Conservation (phyloP, 2,329 filamentous ascomycete species). For the Cryphonectria naterciae region DNA sequence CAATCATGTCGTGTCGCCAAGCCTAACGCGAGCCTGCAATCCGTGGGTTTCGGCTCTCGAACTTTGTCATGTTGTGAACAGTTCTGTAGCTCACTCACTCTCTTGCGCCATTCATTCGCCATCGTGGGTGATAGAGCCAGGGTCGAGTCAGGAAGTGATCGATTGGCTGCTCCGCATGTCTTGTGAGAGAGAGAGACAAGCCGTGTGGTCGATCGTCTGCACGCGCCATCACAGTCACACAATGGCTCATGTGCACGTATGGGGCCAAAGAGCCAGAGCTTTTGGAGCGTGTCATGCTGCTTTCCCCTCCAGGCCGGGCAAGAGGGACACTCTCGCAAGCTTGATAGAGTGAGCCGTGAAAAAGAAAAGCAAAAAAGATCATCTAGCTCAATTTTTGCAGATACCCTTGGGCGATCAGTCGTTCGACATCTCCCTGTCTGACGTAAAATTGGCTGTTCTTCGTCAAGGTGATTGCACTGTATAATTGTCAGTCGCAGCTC, state of each 20-base stretch:
- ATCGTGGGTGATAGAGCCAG: background rate
- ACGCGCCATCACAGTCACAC: background rate
- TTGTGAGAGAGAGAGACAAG: background rate
- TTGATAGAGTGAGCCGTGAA: too few relatives aligned
- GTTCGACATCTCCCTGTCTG: slow-evolving; percentile 91
- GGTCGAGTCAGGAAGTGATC: slow-evolving; percentile 1
- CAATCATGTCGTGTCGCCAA: background rate
- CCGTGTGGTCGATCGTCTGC: background rate
- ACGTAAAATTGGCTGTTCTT: slow-evolving; percentile 99
- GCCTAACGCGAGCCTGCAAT: background rate
- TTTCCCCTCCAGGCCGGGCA: background rate
- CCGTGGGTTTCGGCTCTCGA: background rate
- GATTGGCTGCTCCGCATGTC: background rate
- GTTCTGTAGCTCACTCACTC: slow-evolving; percentile 34
- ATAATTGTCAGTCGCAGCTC: slow-evolving; percentile 12
- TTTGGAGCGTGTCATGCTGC: background rate
- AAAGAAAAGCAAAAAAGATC: too few relatives aligned
- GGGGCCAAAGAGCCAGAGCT: background rate
- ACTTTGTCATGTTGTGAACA: background rate
- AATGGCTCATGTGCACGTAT: background rate
- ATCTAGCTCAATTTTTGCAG: slow-evolving; percentile 82
- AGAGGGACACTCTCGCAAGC: background rate
- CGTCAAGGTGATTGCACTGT: slow-evolving; percentile 88
- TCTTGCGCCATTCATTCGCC: slow-evolving; percentile 16
- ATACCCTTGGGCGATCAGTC: slow-evolving; percentile 92